Base-by-base conservation (phyloP, 1,284 basidiomycete genomes). In the Ustilago vetiveriae region DNA sequence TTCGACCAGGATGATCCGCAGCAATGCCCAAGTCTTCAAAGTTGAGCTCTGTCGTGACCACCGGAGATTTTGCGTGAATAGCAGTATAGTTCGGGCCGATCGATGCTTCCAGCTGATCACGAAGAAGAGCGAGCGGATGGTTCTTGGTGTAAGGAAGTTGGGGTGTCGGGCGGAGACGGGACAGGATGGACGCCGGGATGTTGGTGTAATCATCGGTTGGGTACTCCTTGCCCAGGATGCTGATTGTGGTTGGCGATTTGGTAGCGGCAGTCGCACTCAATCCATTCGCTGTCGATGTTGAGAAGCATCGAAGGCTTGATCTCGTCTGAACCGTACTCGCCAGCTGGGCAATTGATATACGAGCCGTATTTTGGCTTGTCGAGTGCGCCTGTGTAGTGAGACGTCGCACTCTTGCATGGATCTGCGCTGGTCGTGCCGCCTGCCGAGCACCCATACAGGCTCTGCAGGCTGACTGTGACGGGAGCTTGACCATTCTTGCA, bases 21-120 rank as follows among this genome's bases (percentile, higher is more conserved):
- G 95, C 89, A 83, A 99, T 98, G 14, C 92, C 93, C 21, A 99
- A 88, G 73, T 95, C 91, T 83, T 98, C 96, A 83, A 99, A 99
- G 85, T 99, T 99, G 83, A 94, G 88, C 77, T 86, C 85, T 2
- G 94, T 91, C 1, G 92, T 89, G 49, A 98, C 96, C 49, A 98
- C 85, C 0, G 96, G 93, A 1, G 92, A 91, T 52, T 90, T 85
- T 10, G 90, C 88, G 22, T 88, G 76, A 41, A 86, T 78, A 13
- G 82, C 68, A 7, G 62, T 62, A 48, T 74, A 76, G 19, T 59
- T 44, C 1, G 67, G 39, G 10, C 87, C 85, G 74, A 92, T 94
- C 75, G 96, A 90, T 3, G 86, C 85, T 84, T 98, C 92, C 75
- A 98, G 90, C 72, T 93, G 87, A 11, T 86, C 81, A 36, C 92